Evolutionary conservation across 805 yeast genomes (phyloP).

Genomic region (Metschnikowia reukaufii): DNA sequence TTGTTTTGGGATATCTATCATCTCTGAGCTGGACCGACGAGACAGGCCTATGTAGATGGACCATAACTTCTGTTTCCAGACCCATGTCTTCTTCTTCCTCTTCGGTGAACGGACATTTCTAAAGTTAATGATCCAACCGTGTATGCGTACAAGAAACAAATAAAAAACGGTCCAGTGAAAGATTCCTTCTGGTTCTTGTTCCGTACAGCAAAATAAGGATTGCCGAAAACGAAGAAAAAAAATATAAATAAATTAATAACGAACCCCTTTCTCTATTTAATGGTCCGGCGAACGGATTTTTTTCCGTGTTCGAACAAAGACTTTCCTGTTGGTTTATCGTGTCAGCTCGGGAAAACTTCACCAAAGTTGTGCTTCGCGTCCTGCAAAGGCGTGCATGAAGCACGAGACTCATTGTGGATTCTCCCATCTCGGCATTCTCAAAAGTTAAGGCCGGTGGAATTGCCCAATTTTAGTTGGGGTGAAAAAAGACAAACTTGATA

Average conservation of each 20-base stretch:
- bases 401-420: background rate
- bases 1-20: background rate
- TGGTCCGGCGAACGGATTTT: background rate
- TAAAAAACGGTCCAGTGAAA: background rate
- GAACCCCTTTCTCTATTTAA: background rate
- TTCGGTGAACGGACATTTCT: conserved; percentile 6
- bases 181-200: background rate
- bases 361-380: conserved; percentile 14
- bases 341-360: conserved; percentile 3
- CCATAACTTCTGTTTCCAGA: conserved; percentile 1
- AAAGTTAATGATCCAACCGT: background rate
- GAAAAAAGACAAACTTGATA: too few species aligned
- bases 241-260: background rate
- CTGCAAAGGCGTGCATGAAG: conserved; percentile 9
- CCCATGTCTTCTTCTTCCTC: conserved; percentile 1
- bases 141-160: conserved; percentile 5
- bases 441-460: background rate
- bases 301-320: background rate
- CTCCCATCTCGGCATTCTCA: background rate
- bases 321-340: background rate
- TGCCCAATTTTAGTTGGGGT: too few species aligned
- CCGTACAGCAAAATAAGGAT: background rate
- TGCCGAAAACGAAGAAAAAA: background rate
- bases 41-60: background rate
- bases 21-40: conserved; percentile 2